A percentile compares a stretch with the other conserved stretches of the same genome.
These are phyloP conservation scores for Verticillium nonalfalfae DNA, from an alignment of 2,329 filamentous ascomycete genomes.

Conservation along the genomic window DNA sequence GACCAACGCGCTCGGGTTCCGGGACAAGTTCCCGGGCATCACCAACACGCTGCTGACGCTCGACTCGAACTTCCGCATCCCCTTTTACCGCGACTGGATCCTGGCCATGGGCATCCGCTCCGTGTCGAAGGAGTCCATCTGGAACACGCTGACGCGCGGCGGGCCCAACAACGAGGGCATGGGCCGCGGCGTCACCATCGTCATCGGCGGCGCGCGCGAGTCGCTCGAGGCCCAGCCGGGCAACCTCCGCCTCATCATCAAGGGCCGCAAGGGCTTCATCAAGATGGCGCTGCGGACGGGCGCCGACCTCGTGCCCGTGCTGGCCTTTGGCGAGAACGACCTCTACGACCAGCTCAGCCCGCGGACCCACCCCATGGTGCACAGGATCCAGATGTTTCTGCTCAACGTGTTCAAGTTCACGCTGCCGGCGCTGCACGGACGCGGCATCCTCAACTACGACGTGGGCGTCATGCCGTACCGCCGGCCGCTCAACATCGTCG, in stretches of 20 bases:
- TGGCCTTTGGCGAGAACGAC: slow-evolving; percentile 94
- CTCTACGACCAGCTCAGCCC: slow-evolving; percentile 86
- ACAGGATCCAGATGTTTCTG: slow-evolving; percentile 74
- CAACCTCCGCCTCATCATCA: slow-evolving; percentile 69
- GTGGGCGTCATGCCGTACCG: slow-evolving; percentile 94
- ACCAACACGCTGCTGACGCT: slow-evolving; percentile 89
- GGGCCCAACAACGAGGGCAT: slow-evolving; percentile 74
- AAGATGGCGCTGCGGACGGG: slow-evolving; percentile 88
- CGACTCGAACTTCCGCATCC: slow-evolving; percentile 93
- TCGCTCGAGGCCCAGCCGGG: slow-evolving; percentile 83
- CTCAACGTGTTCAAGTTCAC: slow-evolving; percentile 90
- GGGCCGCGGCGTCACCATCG: slow-evolving; percentile 94
- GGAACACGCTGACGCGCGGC: slow-evolving; percentile 77
- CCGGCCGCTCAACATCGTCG: slow-evolving; percentile 79
- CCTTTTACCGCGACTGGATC: slow-evolving; percentile 92
- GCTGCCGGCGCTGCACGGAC: slow-evolving; percentile 80
- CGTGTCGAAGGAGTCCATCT: slow-evolving; percentile 86
- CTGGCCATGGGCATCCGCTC: slow-evolving; percentile 80
- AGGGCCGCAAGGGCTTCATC: slow-evolving; percentile 83
- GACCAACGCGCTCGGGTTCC: slow-evolving; percentile 84
- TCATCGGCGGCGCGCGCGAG: slow-evolving; percentile 87
- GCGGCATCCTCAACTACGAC: slow-evolving; percentile 96
- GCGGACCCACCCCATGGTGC: slow-evolving; percentile 69
- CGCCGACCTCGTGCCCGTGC: slow-evolving; percentile 88
- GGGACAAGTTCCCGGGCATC: slow-evolving; percentile 85